Evolutionary conservation across 164 flowering plant species (phyloP), one percentile per base, ranked within the genome.

Genomic region (Magnolia changhungtana): DNA sequence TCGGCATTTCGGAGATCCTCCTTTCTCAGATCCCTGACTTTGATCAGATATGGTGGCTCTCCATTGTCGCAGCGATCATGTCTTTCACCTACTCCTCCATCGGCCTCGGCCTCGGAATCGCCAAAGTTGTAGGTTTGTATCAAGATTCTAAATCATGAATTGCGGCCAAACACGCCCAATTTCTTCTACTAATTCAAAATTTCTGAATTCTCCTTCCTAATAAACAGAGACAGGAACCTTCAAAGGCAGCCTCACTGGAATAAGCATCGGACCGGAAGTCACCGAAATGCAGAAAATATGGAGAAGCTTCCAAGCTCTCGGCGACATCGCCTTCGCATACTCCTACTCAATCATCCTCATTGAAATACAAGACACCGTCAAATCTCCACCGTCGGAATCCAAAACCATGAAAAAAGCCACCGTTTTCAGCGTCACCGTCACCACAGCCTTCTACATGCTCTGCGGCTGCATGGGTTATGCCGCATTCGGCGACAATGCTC

Each of bases 401-500:
- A 87, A 86, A 69, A 90, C 90, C 50, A 88, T 90, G 90, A 90
- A 84, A 83, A 89, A 85, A 74, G 91, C 90, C 0, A 82, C 88
- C 1, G 10, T 76, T 0, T 7, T 86, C 18, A 85, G 91, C 73
- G 74, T 86, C 9, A 76, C 67, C 8, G 87, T 90, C 24, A 88
- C 90, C 0, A 90, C 93, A 1, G 4, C 73, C 19, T 88, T 90
- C 84, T 90, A 90, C 85, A 84, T 86, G 89, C 83, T 88, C 1
- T 88, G 93, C 75, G 93, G 91, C 18, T 86, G 89, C 80, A 81
- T 86, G 86, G 93, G 93, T n/a, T 90, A 90, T 23, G 93, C 93
- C 0, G 91, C 91, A 20, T 87, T 90, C 45, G 91, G 94, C 0
- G 93, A 90, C 81, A 0, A 14, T 0, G 81, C 89, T 0, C 94